Evolutionary conservation across 306 rosid species (phyloP).

Genomic region (Pyrus communis): DNA sequence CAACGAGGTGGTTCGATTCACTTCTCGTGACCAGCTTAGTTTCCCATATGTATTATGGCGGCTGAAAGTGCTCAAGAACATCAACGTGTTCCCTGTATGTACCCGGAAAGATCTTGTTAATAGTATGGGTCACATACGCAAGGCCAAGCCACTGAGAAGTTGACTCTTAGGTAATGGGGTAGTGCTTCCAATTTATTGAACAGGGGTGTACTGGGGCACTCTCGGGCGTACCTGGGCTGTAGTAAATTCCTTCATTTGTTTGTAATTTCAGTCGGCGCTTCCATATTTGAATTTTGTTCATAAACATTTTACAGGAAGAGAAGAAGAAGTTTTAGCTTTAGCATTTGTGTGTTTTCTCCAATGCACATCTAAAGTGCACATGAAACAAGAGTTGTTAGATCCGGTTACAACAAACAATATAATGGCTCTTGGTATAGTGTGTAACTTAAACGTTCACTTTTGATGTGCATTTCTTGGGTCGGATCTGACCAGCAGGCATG

Average conservation of each 20-base stretch:
- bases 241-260: conserved; percentile 2
- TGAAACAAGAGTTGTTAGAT: too few species aligned
- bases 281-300: neutral
- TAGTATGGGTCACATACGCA: conserved; percentile 92
- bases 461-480: too few species aligned
- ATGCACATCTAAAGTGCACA: too few species aligned
- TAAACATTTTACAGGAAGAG: neutral
- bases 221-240: neutral
- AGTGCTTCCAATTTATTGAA: neutral
- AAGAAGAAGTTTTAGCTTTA: neutral
- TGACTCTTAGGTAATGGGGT: conserved; percentile 2
- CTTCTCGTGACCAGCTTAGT: conserved; percentile 94
- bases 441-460: too few species aligned
- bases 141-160: conserved; percentile 70
- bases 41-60: conserved; percentile 91
- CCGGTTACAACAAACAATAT: too few species aligned
- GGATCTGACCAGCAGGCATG: too few species aligned
- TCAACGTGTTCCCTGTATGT: conserved; percentile 84
- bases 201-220: neutral
- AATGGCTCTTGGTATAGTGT: too few species aligned
- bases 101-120: conserved; percentile 95
- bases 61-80: conserved; percentile 50
- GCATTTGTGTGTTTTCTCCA: neutral
- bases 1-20: conserved; percentile 86
- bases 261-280: neutral